phyloP scores from a whole-genome alignment of 2,329 filamentous ascomycete genomes.

The Grosmannia clavigera region DNA sequence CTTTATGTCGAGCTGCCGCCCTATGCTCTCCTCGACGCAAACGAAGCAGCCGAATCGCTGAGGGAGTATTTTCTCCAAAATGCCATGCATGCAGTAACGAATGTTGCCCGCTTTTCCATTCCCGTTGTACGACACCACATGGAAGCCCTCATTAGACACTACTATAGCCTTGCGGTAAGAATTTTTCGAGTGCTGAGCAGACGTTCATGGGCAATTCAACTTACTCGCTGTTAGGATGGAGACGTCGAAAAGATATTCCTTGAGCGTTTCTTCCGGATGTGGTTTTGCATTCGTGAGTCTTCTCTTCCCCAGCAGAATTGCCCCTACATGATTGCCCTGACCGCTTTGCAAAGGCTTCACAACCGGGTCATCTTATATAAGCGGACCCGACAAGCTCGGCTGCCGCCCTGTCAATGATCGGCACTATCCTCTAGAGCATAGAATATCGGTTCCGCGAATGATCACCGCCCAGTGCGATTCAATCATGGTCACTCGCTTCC shows the following conservation, averaged over 20 bases:
- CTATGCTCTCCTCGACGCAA: conserved; percentile 7
- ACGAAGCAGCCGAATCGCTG: conserved; percentile 3
- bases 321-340: background rate
- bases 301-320: too few species aligned
- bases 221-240: conserved; percentile 8
- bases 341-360: conserved; percentile 25
- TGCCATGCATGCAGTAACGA: conserved; percentile 17
- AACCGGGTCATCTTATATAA: conserved; percentile 30
- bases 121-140: conserved; percentile 8
- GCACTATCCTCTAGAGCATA: conserved; percentile 23
- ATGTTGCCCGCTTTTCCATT: conserved; percentile 12
- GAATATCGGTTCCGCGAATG: conserved; percentile 30
- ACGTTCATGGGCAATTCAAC: background rate
- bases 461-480: conserved; percentile 33
- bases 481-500: conserved; percentile 24
- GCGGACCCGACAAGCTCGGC: conserved; percentile 26
- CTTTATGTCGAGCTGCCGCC: conserved; percentile 6
- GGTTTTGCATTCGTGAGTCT: conserved; percentile 34
- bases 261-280: conserved; percentile 28
- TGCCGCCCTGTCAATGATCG: conserved; percentile 24
- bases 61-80: conserved; percentile 23
- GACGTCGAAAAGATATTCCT: conserved; percentile 24
- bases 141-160: conserved; percentile 14
- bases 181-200: background rate
- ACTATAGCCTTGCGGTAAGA: conserved; percentile 10